These are phyloP conservation scores for Tulasnella sp. DNA, from an alignment of 768 basidiomycete genomes.

Conservation along the genomic window DNA sequence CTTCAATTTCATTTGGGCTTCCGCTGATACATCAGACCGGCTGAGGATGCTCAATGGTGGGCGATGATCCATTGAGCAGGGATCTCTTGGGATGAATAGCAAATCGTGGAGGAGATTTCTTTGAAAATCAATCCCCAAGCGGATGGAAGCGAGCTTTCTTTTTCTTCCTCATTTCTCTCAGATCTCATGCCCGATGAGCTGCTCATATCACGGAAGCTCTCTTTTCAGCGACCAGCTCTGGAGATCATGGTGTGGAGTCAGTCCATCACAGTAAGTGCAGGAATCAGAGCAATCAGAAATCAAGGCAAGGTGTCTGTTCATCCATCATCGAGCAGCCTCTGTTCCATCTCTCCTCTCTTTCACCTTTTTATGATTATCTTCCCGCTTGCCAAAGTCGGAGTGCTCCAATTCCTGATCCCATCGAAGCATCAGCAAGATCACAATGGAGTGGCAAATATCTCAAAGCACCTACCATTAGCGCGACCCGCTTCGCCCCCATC, in stretches of 20 bases:
- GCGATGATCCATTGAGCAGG: not conserved
- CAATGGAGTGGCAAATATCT: not conserved
- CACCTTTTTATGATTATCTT: constrained; percentile 58
- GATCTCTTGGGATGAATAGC: too few species aligned
- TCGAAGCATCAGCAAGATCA: not conserved
- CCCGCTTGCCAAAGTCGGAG: constrained; percentile 78
- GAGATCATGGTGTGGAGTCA: too few species aligned
- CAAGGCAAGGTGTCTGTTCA: too few species aligned
- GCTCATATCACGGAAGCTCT: not conserved
- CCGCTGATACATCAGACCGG: constrained; percentile 26
- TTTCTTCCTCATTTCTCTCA: not conserved
- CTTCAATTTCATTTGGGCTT: not conserved
- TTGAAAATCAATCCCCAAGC: not conserved
- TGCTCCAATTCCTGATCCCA: constrained; percentile 62
- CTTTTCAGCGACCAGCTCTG: not conserved
- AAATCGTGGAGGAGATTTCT: not conserved
- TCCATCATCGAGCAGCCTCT: not conserved
- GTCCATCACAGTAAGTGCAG: not conserved
- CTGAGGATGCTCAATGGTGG: constrained; percentile 54
- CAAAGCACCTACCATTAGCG: constrained; percentile 65
- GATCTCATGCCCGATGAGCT: not conserved
- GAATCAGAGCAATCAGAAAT: not conserved
- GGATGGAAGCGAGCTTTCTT: too few species aligned
- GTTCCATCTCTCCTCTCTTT: constrained; percentile 1
- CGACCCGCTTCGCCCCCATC: constrained; percentile 85